phyloP scores from a whole-genome alignment of 129 eudicot genomes.

The Lactuca saligna region DNA sequence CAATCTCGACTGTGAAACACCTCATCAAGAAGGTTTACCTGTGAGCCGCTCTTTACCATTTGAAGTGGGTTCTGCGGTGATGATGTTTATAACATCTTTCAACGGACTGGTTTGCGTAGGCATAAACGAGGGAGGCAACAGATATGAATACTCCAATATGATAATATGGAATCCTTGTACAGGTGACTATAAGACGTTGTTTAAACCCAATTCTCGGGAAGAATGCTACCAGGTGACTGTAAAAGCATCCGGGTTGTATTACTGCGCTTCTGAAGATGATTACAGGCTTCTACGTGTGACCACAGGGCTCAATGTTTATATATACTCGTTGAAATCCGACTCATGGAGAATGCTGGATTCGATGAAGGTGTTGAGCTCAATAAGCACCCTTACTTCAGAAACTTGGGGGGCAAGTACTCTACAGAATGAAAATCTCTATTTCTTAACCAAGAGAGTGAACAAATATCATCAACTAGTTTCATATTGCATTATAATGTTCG shows the following conservation, averaged over 20 bases:
- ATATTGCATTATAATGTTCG: neutral
- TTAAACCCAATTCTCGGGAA: neutral
- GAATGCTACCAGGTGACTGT: neutral
- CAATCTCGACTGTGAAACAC: constrained; percentile 17
- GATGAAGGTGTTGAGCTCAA: neutral
- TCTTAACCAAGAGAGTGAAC: too few relatives aligned
- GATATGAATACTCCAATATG: neutral
- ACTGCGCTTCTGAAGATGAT: constrained; percentile 9
- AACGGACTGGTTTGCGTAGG: constrained; percentile 13
- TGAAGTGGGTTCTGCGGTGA: neutral
- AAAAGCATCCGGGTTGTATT: constrained; percentile 4
- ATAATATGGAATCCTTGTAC: constrained; percentile 18
- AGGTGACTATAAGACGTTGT: neutral
- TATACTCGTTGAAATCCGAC: constrained; percentile 14
- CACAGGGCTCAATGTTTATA: neutral
- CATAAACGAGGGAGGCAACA: neutral
- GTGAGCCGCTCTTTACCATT: constrained; percentile 6
- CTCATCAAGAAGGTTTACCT: constrained; percentile 1
- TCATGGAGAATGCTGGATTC: neutral
- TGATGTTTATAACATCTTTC: neutral
- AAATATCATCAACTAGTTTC: neutral
- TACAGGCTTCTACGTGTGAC: constrained; percentile 14
- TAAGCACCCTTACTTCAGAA: neutral
- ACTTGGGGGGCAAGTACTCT: neutral
- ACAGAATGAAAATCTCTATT: neutral